Base-by-base conservation (phyloP, 2,329 filamentous ascomycete species). In the Neoscytalidium dimidiatum region DNA sequence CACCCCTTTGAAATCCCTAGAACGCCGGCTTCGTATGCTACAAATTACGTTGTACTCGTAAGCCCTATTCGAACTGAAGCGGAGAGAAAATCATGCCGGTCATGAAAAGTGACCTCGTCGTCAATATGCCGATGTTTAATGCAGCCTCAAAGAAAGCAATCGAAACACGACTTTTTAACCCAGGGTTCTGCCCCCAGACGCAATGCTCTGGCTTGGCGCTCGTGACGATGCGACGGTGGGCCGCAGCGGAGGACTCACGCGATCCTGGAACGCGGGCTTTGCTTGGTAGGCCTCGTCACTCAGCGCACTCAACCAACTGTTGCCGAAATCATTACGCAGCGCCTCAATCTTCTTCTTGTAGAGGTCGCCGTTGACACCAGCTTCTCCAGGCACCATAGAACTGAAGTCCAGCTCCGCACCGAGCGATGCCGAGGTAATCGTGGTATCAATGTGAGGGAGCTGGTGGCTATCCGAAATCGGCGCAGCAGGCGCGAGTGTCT, bases 281-380 rank as follows among this genome's bases (percentile, higher is more conserved):
- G 66, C 43, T 41, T 60, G 58, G 23, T 72, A 85, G 35, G 78
- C 83, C 75, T 95, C 91, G 71, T 97, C 94, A 66, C 91, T 90
- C 58, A 98, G 82, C 14, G 91, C 92, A 68, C 89, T 94, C 43
- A 99, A 85, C 85, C 96, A 99, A 41, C 89, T 91, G 71, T 89
- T 92, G 33, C 94, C 94, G 69, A 97, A 89, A 72, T 94, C 92
- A 72, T 90, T 90, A 67, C 93, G 90, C 62, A 97, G 80, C 3
- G 91, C 88, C 77, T 97, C 93, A 63, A 98, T 90, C 77, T 95
- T 95, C 75, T 91, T 91, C 65, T 91, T 88, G 77, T 97, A 98
- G 7, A 92, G 82, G 72, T 95, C 92, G 62, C 90, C 90, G 66
- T 87, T 86, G 48, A 86, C 80, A 66, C 88, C 87, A 85, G 89